Evolutionary conservation across 108 stramenopile species (phyloP), one percentile per base, ranked within the genome.

Genomic region (Chaetoceros muelleri): DNA sequence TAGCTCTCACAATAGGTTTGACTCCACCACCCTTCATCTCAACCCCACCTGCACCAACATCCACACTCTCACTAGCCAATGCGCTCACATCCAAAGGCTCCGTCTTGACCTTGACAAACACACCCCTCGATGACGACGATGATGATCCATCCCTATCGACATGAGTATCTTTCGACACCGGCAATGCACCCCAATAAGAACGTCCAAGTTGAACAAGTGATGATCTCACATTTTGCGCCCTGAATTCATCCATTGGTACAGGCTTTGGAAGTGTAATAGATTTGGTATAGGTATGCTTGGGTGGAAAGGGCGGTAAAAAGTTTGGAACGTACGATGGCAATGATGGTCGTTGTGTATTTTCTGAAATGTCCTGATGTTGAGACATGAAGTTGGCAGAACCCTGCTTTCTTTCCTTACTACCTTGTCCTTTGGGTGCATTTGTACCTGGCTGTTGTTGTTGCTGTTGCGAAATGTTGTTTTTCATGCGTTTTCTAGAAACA

Each of bases 1-100:
- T 86, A 17, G 88, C 82, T 52, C 82, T 67, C 40, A 65, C 67
- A 48, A 90, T 56, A 0, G 88, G 88, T 24, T 70, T 58, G 48
- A 90, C 55, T 16, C 46, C 22, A 2, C 3, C 47, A 2, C 2
- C 48, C 8, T 7, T 26, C 28, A n/a, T 20, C 23, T 3, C 21
- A 3, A 28, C 40, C 28, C 60, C 27, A 52, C 21, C 31, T 28
- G 34, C 56, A n/a, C 28, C 48, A 26, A 34, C 10, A 2, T 50
- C 40, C n/a, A n/a, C n/a, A n/a, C n/a, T n/a, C n/a, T n/a, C n/a
- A n/a, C n/a, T n/a, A n/a, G n/a, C n/a, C n/a, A n/a, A n/a, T n/a
- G n/a, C n/a, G 2, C 47, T 30, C 16, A 61, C 53, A 30, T 69
- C 71, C 47, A 56, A 46, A 2, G 72, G 70, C 8, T 63, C 69